Percentiles rank a stretch among this genome's conserved stretches.
Conservation (phyloP, 768 basidiomycete genomes). For the Tylopilus balloui region DNA sequence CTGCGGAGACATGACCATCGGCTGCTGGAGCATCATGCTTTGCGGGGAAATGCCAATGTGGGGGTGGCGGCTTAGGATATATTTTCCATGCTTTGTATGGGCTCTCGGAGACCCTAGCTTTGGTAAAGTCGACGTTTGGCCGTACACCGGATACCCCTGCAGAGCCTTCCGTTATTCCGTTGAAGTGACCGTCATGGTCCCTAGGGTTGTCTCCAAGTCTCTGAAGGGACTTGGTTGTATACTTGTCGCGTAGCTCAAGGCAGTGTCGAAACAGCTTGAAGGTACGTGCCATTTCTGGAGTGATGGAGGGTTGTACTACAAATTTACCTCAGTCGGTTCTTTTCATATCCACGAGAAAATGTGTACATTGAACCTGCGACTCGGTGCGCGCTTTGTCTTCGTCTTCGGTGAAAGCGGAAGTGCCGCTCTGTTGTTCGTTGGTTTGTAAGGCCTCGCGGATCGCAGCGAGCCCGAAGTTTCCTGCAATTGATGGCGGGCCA, state of each 20-base stretch:
- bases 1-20: slow-evolving; percentile 28
- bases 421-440: slow-evolving; percentile 9
- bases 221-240: slow-evolving; percentile 83
- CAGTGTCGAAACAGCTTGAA: slow-evolving; percentile 78
- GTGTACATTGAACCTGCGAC: slow-evolving; percentile 31
- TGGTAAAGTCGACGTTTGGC: slow-evolving; percentile 48
- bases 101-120: slow-evolving; percentile 23
- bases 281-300: slow-evolving; percentile 48
- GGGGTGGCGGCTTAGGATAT: slow-evolving; percentile 89
- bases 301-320: slow-evolving; percentile 24
- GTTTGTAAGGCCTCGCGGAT: slow-evolving; percentile 29
- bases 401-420: slow-evolving; percentile 28
- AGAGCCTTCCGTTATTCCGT: slow-evolving; percentile 57
- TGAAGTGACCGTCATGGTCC: slow-evolving; percentile 81
- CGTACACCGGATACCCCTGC: slow-evolving; percentile 65
- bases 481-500: slow-evolving; percentile 31
- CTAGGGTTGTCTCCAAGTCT: slow-evolving; percentile 92
- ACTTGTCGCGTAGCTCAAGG: slow-evolving; percentile 92
- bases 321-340: slow-evolving; percentile 3
- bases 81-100: slow-evolving; percentile 71
- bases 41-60: slow-evolving; percentile 89
- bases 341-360: slow-evolving; percentile 1
- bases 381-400: slow-evolving; percentile 36
- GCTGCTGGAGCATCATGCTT: slow-evolving; percentile 43
- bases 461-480: slow-evolving; percentile 38